Base-by-base conservation (phyloP, 2,329 filamentous ascomycete species). In the Diaporthe citrichinensis region DNA sequence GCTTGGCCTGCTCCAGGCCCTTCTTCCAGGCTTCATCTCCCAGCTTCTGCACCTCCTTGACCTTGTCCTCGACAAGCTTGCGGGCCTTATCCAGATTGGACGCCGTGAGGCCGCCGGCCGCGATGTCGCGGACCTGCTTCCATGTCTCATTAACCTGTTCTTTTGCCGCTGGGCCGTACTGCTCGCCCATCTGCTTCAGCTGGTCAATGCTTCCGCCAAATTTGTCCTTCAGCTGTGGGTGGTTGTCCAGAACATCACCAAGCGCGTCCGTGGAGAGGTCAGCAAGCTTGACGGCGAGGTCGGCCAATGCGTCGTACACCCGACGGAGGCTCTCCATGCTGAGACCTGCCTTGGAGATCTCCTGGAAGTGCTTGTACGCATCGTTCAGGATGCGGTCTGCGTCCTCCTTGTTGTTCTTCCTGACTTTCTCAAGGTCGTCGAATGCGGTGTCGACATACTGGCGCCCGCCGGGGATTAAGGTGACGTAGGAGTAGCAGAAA, bases 101-200 rank as follows among this genome's bases (percentile, higher is more conserved):
- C 0, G 86, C 85, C 67, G 87, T 91, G 71, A 94, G 81, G 3
- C 93, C 93, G 20, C 88, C 87, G 61, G 90, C 89, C 73, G 94
- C 81, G 65, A 95, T 88, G 53, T 93, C 90, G 78, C 88, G 88
- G 78, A 94, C 85, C 82, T 95, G 89, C 39, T 88, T 82, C 90
- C 92, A 95, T 1, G 93, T 94, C 83, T 93, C 87, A 73, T 95
- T 92, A 7, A 94, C 89, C 82, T 94, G 89, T 87, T 95, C 92
- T 89, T 95, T 94, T 0, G 92, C 93, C 81, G 95, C 92, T 0
- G 93, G 94, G 0, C 94, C 94, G 79, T 93, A 93, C 76, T 91
- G 86, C 20, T 94, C 90, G 36, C 91, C 91, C 83, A 94, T 88
- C 78, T 91, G 83, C 88, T 94, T 94, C 68, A 95, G 85, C 81